Percentiles rank a stretch among this genome's conserved stretches.
Conservation (phyloP, 2,329 filamentous ascomycete genomes). For the Lachnellula arida region DNA sequence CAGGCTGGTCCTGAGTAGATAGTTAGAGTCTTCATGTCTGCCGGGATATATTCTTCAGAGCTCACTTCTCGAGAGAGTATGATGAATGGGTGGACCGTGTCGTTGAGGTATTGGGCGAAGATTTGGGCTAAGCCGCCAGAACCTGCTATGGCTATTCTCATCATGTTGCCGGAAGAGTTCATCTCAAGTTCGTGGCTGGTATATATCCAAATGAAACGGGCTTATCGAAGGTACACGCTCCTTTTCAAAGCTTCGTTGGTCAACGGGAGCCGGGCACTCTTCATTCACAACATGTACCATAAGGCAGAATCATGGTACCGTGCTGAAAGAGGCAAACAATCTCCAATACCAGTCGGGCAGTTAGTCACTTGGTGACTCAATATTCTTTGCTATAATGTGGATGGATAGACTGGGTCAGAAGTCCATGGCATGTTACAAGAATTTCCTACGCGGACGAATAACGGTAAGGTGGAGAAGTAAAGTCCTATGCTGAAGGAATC, state of each 20-base stretch:
- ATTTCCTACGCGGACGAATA: constrained; percentile 6
- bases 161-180: constrained; percentile 29
- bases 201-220: neutral
- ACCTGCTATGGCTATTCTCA: constrained; percentile 59
- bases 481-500: constrained; percentile 6
- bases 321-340: constrained; percentile 11
- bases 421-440: constrained; percentile 10
- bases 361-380: constrained; percentile 21
- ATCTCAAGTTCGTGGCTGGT: neutral
- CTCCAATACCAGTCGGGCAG: constrained; percentile 12
- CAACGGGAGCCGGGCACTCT: neutral
- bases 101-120: constrained; percentile 55
- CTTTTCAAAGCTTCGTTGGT: constrained; percentile 11
- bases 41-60: constrained; percentile 10
- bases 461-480: neutral
- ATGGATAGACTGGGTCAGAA: constrained; percentile 12
- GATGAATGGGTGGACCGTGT: constrained; percentile 63
- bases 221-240: neutral
- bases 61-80: constrained; percentile 63
- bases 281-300: constrained; percentile 1
- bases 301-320: constrained; percentile 17
- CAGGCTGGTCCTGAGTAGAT: constrained; percentile 32
- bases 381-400: constrained; percentile 10
- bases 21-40: constrained; percentile 6
- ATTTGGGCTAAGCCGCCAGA: constrained; percentile 54